Conservation (phyloP, 208 protist genomes). For the Wallacemonas sp. region DNA sequence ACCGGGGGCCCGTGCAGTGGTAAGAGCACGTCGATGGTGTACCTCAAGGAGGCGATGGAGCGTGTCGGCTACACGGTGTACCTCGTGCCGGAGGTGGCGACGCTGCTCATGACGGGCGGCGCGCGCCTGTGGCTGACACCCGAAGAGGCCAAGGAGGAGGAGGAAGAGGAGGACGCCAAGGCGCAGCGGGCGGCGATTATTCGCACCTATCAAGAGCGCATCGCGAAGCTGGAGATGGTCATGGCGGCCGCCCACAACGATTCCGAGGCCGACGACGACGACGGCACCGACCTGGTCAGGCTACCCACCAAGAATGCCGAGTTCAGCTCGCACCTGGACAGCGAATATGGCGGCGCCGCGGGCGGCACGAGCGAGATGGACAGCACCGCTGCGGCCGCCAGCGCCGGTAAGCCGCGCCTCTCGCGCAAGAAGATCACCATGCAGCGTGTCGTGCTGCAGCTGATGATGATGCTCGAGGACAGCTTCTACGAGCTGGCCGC, state of each 20-base stretch:
- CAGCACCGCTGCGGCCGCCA: not conserved
- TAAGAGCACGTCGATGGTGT: slow-evolving; percentile 38
- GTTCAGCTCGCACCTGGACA: slow-evolving; percentile 14
- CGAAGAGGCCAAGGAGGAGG: slow-evolving; percentile 20
- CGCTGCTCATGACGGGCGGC: slow-evolving; percentile 42
- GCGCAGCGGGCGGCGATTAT: slow-evolving; percentile 15
- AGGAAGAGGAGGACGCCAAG: slow-evolving; percentile 23
- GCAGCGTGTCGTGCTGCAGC: slow-evolving; percentile 45
- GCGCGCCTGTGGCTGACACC: slow-evolving; percentile 32
- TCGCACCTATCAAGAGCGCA: slow-evolving; percentile 20
- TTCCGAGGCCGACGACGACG: not conserved
- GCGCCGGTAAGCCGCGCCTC: not conserved
- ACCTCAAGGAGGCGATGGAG: slow-evolving; percentile 32
- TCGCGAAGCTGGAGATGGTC: slow-evolving; percentile 16
- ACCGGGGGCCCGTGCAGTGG: slow-evolving; percentile 64
- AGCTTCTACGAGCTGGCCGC: slow-evolving; percentile 38
- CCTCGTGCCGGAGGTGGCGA: slow-evolving; percentile 57
- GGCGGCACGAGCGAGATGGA: not conserved
- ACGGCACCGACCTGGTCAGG: not conserved
- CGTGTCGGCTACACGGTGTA: slow-evolving; percentile 39
- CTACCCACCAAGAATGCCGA: not conserved
- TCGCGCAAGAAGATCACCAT: slow-evolving; percentile 29
- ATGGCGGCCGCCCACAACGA: slow-evolving; percentile 5
- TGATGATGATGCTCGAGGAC: slow-evolving; percentile 47
- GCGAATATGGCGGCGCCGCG: not conserved